Percentiles rank a stretch among this genome's conserved stretches.
Evolutionary conservation across 441 rosid genomes (phyloP).

Genomic region (Dalechampia spathulata): DNA sequence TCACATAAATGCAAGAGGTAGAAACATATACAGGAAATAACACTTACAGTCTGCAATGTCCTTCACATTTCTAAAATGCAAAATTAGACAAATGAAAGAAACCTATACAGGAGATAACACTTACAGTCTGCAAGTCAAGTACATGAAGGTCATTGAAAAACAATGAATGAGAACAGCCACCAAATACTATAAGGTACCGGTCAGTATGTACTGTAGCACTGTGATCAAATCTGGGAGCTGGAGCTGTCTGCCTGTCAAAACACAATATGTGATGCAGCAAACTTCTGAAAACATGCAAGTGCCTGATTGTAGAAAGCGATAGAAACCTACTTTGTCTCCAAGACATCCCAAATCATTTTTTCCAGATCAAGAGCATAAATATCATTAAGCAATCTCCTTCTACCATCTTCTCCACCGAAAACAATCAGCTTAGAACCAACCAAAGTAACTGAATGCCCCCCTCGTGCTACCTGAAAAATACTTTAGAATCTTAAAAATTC

Average conservation of each 20-base stretch:
- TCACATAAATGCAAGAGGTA: neutral
- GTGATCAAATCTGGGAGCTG: constrained; percentile 98
- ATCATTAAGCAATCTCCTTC: constrained; percentile 78
- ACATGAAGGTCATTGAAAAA: constrained; percentile 90
- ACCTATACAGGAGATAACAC: constrained; percentile 14
- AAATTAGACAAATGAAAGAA: neutral
- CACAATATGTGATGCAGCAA: constrained; percentile 26
- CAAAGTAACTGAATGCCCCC: constrained; percentile 83
- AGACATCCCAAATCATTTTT: constrained; percentile 75
- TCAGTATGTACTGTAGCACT: constrained; percentile 67
- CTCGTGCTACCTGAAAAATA: constrained; percentile 68
- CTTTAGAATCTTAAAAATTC: constrained; percentile 13
- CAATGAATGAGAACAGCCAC: constrained; percentile 92
- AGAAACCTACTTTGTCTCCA: constrained; percentile 59
- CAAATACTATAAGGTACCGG: constrained; percentile 78
- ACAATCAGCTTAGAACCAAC: constrained; percentile 63
- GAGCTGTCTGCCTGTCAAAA: constrained; percentile 80
- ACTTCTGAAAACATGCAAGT: constrained; percentile 17
- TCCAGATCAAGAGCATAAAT: constrained; percentile 68
- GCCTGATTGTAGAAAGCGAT: constrained; percentile 7
- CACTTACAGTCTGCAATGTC: neutral
- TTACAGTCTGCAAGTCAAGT: constrained; percentile 82
- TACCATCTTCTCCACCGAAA: constrained; percentile 91
- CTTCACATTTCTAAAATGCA: neutral
- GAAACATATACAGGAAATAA: too few species aligned